Evolutionary conservation across 371 early-diverging fungal species (phyloP).

Genomic region (Synchytrium microbalum): DNA sequence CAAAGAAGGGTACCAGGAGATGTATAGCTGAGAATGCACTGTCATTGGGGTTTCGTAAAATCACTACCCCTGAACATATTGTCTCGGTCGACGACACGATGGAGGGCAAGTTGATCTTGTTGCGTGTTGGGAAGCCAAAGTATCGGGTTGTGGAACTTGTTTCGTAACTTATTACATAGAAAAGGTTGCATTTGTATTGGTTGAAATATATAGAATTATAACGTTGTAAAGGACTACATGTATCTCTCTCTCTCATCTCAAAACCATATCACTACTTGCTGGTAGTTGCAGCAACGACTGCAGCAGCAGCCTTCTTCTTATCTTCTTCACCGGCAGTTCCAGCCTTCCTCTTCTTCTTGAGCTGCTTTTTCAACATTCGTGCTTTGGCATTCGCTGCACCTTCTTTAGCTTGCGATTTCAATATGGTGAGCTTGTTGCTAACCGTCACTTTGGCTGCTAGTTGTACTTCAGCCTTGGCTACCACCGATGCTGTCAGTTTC

Average conservation of each 20-base stretch:
- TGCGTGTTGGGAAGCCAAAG: constrained; percentile 29
- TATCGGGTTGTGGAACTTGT: constrained; percentile 16
- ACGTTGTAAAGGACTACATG: no score
- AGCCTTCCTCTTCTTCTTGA: background rate
- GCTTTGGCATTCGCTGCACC: background rate
- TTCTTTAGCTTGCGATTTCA: background rate
- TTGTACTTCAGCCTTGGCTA: background rate
- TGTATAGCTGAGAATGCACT: constrained; percentile 31
- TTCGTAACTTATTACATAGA: no score
- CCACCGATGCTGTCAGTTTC: background rate
- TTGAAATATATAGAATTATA: no score
- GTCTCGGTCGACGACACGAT: constrained; percentile 15
- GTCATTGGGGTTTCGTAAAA: constrained; percentile 19
- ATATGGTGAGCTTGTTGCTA: background rate
- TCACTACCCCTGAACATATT: background rate
- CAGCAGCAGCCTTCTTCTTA: no score
- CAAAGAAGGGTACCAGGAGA: constrained; percentile 14
- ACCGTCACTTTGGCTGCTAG: background rate
- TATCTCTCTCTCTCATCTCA: no score
- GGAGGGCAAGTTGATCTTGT: constrained; percentile 16
- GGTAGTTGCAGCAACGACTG: no score
- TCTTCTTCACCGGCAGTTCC: no score
- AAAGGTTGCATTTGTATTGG: no score
- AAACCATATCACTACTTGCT: no score
- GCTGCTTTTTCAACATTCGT: background rate